Percentiles rank a stretch among this genome's conserved stretches.
These are phyloP conservation scores for Solanum pinnatisectum DNA, from an alignment of 257 asterid genomes.

Conservation along the genomic window DNA sequence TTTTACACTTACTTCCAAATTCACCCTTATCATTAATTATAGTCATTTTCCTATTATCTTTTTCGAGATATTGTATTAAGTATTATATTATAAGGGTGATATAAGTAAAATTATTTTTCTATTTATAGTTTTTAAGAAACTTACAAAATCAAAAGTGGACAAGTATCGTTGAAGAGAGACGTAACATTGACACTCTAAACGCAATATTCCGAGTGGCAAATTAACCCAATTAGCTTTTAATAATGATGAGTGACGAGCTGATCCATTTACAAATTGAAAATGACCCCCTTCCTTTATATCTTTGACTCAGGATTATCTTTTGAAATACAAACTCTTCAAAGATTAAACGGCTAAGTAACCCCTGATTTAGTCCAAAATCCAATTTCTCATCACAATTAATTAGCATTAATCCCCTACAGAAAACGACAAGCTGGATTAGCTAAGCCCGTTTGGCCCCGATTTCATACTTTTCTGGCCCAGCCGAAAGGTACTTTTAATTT, in stretches of 20 bases:
- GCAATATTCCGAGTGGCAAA: background rate
- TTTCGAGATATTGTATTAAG: too few species aligned
- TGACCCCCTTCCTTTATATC: background rate
- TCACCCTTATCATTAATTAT: too few species aligned
- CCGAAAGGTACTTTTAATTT: background rate
- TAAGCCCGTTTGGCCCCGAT: background rate
- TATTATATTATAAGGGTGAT: too few species aligned
- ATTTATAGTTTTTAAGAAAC: too few species aligned
- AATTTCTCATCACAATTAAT: background rate
- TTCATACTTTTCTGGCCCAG: background rate
- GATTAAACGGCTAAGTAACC: background rate
- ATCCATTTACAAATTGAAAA: background rate
- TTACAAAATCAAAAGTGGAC: too few species aligned
- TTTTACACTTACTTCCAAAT: too few species aligned
- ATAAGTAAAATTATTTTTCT: too few species aligned
- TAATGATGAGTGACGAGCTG: background rate
- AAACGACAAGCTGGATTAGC: background rate
- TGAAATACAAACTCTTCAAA: background rate
- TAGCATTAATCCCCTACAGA: background rate
- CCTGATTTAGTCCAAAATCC: background rate
- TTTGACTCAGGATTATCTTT: background rate
- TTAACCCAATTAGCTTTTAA: background rate
- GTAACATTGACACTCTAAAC: background rate
- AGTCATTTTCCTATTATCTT: too few species aligned
- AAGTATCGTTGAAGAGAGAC: too few species aligned